Evolutionary conservation across 345 rosid genomes (phyloP), one percentile per base, ranked within the genome.

Genomic region (Linum trigynum): DNA sequence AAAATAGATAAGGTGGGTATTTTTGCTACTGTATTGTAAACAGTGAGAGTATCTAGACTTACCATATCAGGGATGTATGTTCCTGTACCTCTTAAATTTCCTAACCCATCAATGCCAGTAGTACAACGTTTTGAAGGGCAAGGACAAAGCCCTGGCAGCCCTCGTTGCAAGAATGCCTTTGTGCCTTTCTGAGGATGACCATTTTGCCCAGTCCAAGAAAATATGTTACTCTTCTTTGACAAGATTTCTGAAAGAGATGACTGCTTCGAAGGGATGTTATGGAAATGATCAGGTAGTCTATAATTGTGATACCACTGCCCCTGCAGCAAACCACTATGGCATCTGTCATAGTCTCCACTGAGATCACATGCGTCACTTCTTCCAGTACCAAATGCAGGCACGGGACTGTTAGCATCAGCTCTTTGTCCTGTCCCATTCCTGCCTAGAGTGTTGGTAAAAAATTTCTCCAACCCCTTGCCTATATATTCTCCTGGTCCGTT

Each of bases 401-500:
- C 78, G 3, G 90, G 86, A 75, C 76, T 79, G 53, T 72, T 67
- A 53, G 83, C 78, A 71, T 94, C 99, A 17, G 87, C 85, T 72
- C 96, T 83, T 76, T 78, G 78, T 41, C 99, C 99, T 71, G 77
- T 86, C 38, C 99, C 99, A 57, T 86, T 90, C 74, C 96, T 73
- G 48, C 81, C 88, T 78, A 90, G 72, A 73, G 96, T 83, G 73
- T 80, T 84, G 37, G 48, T n/a, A 64, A 90, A 90, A 68, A 88
- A 85, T n/a, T 66, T 72, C 81, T 90, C 92, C 6, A 90, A 69
- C 70, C 71, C 80, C 76, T 75, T 70, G 40, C 90, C 95, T 76
- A 85, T 73, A 36, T 59, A 74, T 74, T 81, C 86, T 61, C 80
- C 85, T 7, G 95, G 97, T 67, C 82, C 76, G 62, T 17, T 56